Percentiles rank a stretch among this genome's conserved stretches.
phyloP scores from a whole-genome alignment of 2,329 filamentous ascomycete genomes.

The Polytolypa hystricis region DNA sequence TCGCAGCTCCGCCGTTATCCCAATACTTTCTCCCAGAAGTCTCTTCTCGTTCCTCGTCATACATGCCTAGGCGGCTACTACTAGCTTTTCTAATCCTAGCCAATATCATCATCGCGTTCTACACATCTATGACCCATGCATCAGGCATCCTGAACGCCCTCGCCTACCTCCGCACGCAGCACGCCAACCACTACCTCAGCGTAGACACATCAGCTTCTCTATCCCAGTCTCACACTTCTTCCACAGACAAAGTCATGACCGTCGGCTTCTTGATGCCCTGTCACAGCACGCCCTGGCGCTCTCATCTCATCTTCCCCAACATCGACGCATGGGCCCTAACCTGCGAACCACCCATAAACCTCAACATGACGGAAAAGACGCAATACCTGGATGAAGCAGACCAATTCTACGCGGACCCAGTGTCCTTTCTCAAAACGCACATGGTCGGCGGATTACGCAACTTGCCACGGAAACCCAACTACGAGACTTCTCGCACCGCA shows the following conservation, averaged over 20 bases:
- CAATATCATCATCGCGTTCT: constrained; percentile 62
- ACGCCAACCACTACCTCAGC: constrained; percentile 39
- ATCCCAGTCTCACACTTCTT: constrained; percentile 4
- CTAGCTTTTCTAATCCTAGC: constrained; percentile 48
- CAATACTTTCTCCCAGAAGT: constrained; percentile 50
- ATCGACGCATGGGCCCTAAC: constrained; percentile 74
- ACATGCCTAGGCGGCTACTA: constrained; percentile 40
- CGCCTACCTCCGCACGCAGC: constrained; percentile 61
- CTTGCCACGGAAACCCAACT: constrained; percentile 24
- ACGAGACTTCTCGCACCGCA: constrained; percentile 11
- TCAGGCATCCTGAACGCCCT: constrained; percentile 67
- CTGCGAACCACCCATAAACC: constrained; percentile 76
- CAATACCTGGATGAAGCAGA: constrained; percentile 82
- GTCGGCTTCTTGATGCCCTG: constrained; percentile 86
- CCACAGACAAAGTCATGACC: constrained; percentile 30
- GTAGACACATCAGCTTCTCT: constrained; percentile 6
- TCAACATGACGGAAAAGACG: constrained; percentile 48
- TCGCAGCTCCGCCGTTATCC: constrained; percentile 58
- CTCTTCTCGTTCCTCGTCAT: constrained; percentile 19
- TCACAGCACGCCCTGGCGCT: constrained; percentile 92
- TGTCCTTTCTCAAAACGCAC: constrained; percentile 45
- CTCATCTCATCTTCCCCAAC: constrained; percentile 63
- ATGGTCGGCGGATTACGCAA: constrained; percentile 34
- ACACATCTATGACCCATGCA: constrained; percentile 68
- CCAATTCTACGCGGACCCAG: constrained; percentile 65